A percentile compares a stretch with the other conserved stretches of the same genome.
Conservation (phyloP, 257 asterid species). For the Verbascum thapsus region DNA sequence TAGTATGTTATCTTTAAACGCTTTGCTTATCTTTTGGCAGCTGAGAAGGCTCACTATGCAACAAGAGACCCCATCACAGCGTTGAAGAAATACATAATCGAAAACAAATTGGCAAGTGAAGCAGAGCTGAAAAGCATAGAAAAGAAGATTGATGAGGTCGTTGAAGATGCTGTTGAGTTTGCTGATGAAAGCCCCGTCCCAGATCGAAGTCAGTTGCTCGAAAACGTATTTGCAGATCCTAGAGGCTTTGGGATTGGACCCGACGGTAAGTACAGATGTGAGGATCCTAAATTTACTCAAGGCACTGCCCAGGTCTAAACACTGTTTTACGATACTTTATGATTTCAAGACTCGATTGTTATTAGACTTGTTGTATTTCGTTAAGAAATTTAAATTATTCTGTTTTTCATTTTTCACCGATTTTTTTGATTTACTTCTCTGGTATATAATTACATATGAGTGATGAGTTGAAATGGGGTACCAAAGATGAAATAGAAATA, state of each 20-base stretch:
- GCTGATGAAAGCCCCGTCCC: constrained; percentile 90
- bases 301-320: constrained; percentile 89
- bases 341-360: too few species aligned
- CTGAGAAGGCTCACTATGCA: constrained; percentile 93
- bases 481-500: too few species aligned
- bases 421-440: too few species aligned
- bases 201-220: constrained; percentile 80
- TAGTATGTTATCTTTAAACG: not conserved
- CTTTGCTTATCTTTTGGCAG: constrained; percentile 48
- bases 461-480: too few species aligned
- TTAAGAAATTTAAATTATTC: too few species aligned
- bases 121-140: constrained; percentile 77
- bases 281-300: constrained; percentile 95
- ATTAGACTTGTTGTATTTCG: too few species aligned
- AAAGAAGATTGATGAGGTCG: constrained; percentile 78
- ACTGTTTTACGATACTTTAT: not conserved
- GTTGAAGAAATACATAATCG: constrained; percentile 69
- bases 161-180: constrained; percentile 89
- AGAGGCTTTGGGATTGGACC: constrained; percentile 94
- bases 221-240: constrained; percentile 95
- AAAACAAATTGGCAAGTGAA: constrained; percentile 80
- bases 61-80: constrained; percentile 80
- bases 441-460: too few species aligned
- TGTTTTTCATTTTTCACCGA: too few species aligned
- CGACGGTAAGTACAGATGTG: constrained; percentile 93